phyloP scores from a whole-genome alignment of 108 stramenopile species.

The Nitzschia sp. region DNA sequence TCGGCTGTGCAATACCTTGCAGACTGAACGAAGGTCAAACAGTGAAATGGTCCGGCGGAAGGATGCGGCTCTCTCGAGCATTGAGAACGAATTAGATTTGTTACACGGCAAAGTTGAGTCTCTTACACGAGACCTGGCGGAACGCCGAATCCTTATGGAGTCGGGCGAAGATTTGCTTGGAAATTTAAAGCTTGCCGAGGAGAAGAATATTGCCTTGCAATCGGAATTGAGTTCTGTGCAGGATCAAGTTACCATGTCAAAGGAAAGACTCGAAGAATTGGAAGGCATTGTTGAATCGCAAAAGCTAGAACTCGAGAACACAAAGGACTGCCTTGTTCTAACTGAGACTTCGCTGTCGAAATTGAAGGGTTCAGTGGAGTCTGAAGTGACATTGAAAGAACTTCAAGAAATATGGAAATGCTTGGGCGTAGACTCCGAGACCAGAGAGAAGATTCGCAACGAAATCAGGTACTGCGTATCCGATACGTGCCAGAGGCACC shows the following conservation, averaged over 20 bases:
- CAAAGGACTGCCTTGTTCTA: slow-evolving; percentile 56
- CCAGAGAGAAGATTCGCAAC: slow-evolving; percentile 44
- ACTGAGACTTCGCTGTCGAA: slow-evolving; percentile 44
- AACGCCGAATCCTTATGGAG: slow-evolving; percentile 36
- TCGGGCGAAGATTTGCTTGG: slow-evolving; percentile 42
- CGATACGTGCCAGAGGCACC: slow-evolving; percentile 55
- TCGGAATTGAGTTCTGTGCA: slow-evolving; percentile 1
- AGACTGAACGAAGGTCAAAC: slow-evolving; percentile 35
- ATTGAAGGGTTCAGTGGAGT: slow-evolving; percentile 36
- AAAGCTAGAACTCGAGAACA: slow-evolving; percentile 21
- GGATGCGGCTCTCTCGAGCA: slow-evolving; percentile 60
- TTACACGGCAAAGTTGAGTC: slow-evolving; percentile 43
- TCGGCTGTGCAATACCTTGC: no score
- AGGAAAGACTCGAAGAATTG: neutral
- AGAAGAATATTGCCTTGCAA: slow-evolving; percentile 7
- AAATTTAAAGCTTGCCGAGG: slow-evolving; percentile 12
- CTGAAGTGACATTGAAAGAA: slow-evolving; percentile 38
- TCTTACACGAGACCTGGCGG: slow-evolving; percentile 48
- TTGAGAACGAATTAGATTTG: slow-evolving; percentile 68
- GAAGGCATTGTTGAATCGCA: neutral
- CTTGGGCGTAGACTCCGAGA: slow-evolving; percentile 51
- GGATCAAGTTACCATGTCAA: neutral
- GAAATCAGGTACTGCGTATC: slow-evolving; percentile 61
- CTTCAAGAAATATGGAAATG: slow-evolving; percentile 63
- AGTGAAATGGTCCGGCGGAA: slow-evolving; percentile 46